Percentiles rank a stretch among this genome's conserved stretches.
Evolutionary conservation across 2,329 filamentous ascomycete species (phyloP).

Genomic region (Alternaria sp.): DNA sequence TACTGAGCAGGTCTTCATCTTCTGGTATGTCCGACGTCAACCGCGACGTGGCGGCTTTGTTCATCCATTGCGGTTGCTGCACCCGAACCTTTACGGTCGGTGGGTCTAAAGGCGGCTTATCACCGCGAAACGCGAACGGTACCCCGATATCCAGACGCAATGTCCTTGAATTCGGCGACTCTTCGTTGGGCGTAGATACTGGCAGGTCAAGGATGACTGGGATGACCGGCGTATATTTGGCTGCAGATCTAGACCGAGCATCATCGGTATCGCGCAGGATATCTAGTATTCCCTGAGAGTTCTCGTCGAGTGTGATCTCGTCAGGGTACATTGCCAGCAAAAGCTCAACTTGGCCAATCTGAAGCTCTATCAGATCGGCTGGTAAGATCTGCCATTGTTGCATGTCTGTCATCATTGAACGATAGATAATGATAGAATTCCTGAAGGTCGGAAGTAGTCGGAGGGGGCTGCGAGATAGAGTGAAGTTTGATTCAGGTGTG

Average conservation of each 20-base stretch:
- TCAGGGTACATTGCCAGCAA: conserved; percentile 38
- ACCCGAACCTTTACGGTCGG: conserved; percentile 29
- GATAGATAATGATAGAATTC: background rate
- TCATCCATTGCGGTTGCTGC: conserved; percentile 34
- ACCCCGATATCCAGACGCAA: conserved; percentile 28
- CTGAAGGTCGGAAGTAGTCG: background rate
- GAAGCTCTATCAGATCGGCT: conserved; percentile 31
- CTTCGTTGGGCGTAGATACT: conserved; percentile 3
- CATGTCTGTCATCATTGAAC: background rate
- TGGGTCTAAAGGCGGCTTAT: conserved; percentile 18
- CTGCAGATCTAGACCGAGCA: background rate
- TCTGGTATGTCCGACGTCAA: conserved; percentile 15
- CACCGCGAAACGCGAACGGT: conserved; percentile 21
- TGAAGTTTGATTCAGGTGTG: background rate
- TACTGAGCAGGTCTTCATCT: conserved; percentile 27
- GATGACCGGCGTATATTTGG: conserved; percentile 11
- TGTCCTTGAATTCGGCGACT: background rate
- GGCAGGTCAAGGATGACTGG: conserved; percentile 19
- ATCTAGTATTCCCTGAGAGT: conserved; percentile 12
- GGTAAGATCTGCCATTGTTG: conserved; percentile 28
- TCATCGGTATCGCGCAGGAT: conserved; percentile 11
- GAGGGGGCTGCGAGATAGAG: background rate
- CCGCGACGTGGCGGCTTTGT: conserved; percentile 22
- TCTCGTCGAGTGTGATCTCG: conserved; percentile 20
- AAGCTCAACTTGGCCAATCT: conserved; percentile 38